Percentiles rank a stretch among this genome's conserved stretches.
Conservation (phyloP, 2,329 filamentous ascomycete genomes). For the Fusarium tricinctum region DNA sequence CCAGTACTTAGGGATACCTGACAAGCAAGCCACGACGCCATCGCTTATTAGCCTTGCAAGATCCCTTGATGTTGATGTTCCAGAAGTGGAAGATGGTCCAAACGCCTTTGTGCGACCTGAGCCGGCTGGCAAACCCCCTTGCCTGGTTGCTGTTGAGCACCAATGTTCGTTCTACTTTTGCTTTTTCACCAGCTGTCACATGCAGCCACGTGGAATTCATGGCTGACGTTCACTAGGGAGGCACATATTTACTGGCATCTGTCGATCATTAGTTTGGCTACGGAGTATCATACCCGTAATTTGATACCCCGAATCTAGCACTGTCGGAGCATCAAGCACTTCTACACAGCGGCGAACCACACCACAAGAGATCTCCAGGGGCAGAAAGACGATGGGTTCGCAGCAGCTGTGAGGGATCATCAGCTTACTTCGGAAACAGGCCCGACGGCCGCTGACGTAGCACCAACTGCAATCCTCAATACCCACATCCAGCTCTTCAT, state of each 20-base stretch:
- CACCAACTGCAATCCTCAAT: slow-evolving; percentile 25
- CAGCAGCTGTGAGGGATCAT: slow-evolving; percentile 1
- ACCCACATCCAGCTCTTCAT: slow-evolving; percentile 21
- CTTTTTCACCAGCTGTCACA: slow-evolving; percentile 40
- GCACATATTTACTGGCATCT: slow-evolving; percentile 13
- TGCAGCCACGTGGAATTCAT: slow-evolving; percentile 48
- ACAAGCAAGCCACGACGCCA: slow-evolving; percentile 37
- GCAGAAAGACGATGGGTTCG: not conserved
- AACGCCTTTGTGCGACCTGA: slow-evolving; percentile 4
- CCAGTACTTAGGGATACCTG: slow-evolving; percentile 46
- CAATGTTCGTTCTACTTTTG: slow-evolving; percentile 22
- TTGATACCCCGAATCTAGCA: not conserved
- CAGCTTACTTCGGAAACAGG: slow-evolving; percentile 1
- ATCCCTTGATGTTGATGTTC: slow-evolving; percentile 19
- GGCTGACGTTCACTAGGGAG: slow-evolving; percentile 30
- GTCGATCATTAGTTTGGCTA: slow-evolving; percentile 32
- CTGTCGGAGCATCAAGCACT: not conserved
- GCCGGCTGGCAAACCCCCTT: not conserved
- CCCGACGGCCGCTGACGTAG: slow-evolving; percentile 5
- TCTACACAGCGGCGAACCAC: slow-evolving; percentile 7
- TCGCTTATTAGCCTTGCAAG: slow-evolving; percentile 44
- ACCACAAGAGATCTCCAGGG: not conserved
- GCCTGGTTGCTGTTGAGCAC: slow-evolving; percentile 8
- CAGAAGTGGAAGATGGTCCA: slow-evolving; percentile 26
- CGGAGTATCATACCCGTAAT: slow-evolving; percentile 15